Evolutionary conservation across 176 grass and related monocot genomes (phyloP).

Genomic region (sorghum (Sorghum bicolor)): DNA sequence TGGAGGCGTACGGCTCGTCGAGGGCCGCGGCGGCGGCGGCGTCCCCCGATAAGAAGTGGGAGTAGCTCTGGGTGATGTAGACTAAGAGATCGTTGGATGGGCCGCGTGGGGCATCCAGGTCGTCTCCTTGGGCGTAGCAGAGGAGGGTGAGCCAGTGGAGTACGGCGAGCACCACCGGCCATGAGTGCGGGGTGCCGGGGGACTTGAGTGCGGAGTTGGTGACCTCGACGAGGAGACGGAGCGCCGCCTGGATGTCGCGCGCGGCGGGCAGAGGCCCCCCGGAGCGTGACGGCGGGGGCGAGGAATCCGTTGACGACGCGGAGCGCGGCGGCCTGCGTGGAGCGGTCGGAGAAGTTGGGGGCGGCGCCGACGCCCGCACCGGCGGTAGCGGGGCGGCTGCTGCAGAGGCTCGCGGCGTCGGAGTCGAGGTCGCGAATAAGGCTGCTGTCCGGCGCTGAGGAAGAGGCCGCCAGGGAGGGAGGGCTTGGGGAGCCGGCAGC

Average conservation of each 20-base stretch:
- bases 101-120: neutral
- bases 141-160: constrained; percentile 79
- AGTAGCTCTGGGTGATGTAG: constrained; percentile 59
- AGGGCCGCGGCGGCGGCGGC: constrained; percentile 48
- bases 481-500: too few relatives aligned
- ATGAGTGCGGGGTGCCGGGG: constrained; percentile 69
- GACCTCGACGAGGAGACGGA: constrained; percentile 51
- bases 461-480: too few relatives aligned
- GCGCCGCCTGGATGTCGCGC: constrained; percentile 59
- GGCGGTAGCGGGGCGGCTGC: too few relatives aligned
- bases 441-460: too few relatives aligned
- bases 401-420: too few relatives aligned
- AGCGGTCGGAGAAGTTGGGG: neutral
- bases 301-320: constrained; percentile 45
- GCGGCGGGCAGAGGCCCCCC: constrained; percentile 48
- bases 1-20: constrained; percentile 56
- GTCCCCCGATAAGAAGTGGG: constrained; percentile 40
- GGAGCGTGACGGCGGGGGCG: constrained; percentile 36
- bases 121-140: neutral
- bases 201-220: constrained; percentile 67
- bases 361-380: neutral
- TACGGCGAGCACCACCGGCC: constrained; percentile 69
- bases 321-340: constrained; percentile 23
- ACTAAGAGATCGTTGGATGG: constrained; percentile 35
- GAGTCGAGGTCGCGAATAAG: too few relatives aligned